Conservation (phyloP, 495 filamentous ascomycete species). For the Talaromyces liani region DNA sequence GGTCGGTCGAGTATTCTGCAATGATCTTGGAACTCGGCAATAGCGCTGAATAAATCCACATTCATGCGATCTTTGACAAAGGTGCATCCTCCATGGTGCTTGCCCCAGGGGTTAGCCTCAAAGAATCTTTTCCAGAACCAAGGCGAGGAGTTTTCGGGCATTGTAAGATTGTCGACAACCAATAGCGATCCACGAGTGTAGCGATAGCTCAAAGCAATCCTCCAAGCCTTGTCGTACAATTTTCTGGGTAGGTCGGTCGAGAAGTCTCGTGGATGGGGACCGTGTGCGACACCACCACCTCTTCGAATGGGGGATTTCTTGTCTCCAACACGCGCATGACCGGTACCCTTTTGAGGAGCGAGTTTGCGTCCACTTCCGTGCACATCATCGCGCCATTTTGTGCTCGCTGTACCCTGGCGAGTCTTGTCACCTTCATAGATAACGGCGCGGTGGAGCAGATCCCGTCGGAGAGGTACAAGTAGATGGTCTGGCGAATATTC, state of each 20-base stretch:
- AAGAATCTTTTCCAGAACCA: slow-evolving; percentile 60
- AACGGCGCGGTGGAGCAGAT: slow-evolving; percentile 88
- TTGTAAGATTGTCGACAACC: slow-evolving; percentile 63
- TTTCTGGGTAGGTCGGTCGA: slow-evolving; percentile 73
- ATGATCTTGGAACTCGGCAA: slow-evolving; percentile 53
- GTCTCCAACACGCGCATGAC: slow-evolving; percentile 69
- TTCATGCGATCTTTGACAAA: slow-evolving; percentile 56
- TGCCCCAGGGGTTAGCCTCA: slow-evolving; percentile 63
- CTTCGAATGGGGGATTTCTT: slow-evolving; percentile 74
- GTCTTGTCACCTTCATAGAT: slow-evolving; percentile 87
- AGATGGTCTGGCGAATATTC: slow-evolving; percentile 77
- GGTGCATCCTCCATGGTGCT: slow-evolving; percentile 60
- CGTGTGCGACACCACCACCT: slow-evolving; percentile 81
- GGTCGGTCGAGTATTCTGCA: slow-evolving; percentile 57
- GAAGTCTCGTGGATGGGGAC: slow-evolving; percentile 86
- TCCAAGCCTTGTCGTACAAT: slow-evolving; percentile 93
- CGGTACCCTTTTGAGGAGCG: slow-evolving; percentile 75
- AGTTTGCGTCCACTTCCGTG: slow-evolving; percentile 74
- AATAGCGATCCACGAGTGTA: slow-evolving; percentile 81
- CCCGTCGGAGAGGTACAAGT: slow-evolving; percentile 74
- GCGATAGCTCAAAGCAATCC: slow-evolving; percentile 86
- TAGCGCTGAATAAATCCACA: slow-evolving; percentile 32
- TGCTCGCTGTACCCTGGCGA: slow-evolving; percentile 77
- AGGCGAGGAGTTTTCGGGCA: slow-evolving; percentile 44
- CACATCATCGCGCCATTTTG: slow-evolving; percentile 80